phyloP scores from a whole-genome alignment of 192 early-diverging fungal genomes.

The Coemansia sp. region DNA sequence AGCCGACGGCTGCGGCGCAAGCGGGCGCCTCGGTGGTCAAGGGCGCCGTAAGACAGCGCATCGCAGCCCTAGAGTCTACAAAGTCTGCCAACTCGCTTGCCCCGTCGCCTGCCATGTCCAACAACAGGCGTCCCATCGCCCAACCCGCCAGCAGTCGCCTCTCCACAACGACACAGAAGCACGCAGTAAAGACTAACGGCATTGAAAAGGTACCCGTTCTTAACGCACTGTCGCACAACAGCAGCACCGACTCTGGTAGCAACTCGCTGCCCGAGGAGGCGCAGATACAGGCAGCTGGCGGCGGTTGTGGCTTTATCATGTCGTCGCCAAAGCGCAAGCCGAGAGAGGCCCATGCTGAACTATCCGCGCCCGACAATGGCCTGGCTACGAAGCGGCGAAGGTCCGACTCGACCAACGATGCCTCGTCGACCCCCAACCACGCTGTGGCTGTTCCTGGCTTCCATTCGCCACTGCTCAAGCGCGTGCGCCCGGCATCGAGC shows the following conservation, averaged over 20 bases:
- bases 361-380: not conserved
- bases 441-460: not conserved
- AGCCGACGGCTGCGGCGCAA: not conserved
- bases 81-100: not conserved
- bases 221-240: not conserved
- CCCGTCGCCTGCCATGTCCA: not conserved
- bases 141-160: not conserved
- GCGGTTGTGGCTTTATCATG: constrained; percentile 42
- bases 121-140: not conserved
- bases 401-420: not conserved
- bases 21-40: constrained; percentile 2
- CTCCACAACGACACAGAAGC: not conserved
- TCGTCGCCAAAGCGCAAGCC: constrained; percentile 52
- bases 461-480: constrained; percentile 18
- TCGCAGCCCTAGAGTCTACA: not conserved
- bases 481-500: not conserved
- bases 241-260: not conserved
- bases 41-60: constrained; percentile 3
- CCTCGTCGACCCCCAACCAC: not conserved
- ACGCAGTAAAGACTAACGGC: not conserved
- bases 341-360: constrained; percentile 2
- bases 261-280: not conserved
- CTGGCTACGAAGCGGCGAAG: constrained; percentile 13
- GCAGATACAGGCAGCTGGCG: not conserved
- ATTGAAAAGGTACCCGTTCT: not conserved